phyloP scores from a whole-genome alignment of 2,329 filamentous ascomycete genomes.

The Emydomyces testavorans region DNA sequence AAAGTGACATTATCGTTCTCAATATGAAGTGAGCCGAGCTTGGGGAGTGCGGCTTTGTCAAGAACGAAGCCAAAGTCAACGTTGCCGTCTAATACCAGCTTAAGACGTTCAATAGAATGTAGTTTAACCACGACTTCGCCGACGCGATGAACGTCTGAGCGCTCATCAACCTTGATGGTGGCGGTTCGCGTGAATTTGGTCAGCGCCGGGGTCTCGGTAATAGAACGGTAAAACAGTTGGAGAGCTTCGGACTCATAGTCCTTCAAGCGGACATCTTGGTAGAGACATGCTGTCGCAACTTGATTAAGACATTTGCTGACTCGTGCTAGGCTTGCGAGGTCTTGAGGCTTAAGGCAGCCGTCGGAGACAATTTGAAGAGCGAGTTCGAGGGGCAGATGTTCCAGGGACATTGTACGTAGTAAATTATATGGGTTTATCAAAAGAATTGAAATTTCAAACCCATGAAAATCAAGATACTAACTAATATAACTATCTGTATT shows the following conservation, averaged over 20 bases:
- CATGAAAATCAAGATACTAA: no score
- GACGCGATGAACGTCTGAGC: not conserved
- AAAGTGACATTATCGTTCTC: not conserved
- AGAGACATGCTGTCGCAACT: not conserved
- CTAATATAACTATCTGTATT: no score
- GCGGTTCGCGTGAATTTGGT: not conserved
- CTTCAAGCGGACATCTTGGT: not conserved
- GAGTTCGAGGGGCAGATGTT: not conserved
- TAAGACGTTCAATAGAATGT: not conserved
- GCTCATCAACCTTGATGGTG: not conserved
- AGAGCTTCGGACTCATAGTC: not conserved
- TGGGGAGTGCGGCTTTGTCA: not conserved
- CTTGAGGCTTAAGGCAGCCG: not conserved
- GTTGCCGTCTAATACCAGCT: not conserved
- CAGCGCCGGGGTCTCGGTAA: not conserved
- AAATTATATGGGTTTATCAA: no score
- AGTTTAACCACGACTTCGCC: not conserved
- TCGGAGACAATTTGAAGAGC: not conserved
- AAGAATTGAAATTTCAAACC: no score
- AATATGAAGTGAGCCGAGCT: not conserved
- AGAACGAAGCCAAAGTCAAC: not conserved
- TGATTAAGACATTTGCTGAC: not conserved
- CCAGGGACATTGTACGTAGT: not conserved
- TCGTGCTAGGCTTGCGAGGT: not conserved
- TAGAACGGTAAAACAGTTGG: slow-evolving; percentile 1